These are phyloP conservation scores for Pseudofabraea citricarpa DNA, from an alignment of 2,329 filamentous ascomycete species.

Conservation along the genomic window DNA sequence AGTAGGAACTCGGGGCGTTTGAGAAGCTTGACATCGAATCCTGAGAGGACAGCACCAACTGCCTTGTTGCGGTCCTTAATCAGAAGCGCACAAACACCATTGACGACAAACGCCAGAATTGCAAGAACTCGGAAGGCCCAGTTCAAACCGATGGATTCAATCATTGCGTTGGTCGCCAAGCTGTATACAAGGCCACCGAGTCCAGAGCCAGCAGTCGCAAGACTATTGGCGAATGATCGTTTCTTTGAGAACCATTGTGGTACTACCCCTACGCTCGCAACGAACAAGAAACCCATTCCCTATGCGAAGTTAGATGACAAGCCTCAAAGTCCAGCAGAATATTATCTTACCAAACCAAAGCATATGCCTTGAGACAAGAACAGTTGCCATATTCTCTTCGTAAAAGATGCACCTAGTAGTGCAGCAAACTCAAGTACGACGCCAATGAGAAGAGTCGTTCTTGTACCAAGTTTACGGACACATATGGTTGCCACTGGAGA, in stretches of 20 bases:
- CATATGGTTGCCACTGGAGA: constrained; percentile 48
- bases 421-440: constrained; percentile 58
- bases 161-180: constrained; percentile 49
- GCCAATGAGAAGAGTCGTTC: constrained; percentile 58
- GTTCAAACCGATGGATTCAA: constrained; percentile 43
- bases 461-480: constrained; percentile 58
- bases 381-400: constrained; percentile 66
- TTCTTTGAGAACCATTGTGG: constrained; percentile 57
- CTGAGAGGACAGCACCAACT: constrained; percentile 60
- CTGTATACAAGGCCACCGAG: constrained; percentile 62
- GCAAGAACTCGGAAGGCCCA: constrained; percentile 51
- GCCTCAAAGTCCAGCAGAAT: not conserved
- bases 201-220: constrained; percentile 62
- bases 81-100: constrained; percentile 57
- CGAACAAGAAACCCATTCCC: constrained; percentile 72
- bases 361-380: constrained; percentile 70
- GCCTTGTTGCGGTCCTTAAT: constrained; percentile 68
- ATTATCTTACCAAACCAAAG: constrained; percentile 55
- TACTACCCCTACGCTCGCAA: constrained; percentile 56
- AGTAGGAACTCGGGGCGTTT: constrained; percentile 57
- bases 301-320: not conserved
- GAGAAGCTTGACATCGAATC: constrained; percentile 63
- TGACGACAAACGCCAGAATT: constrained; percentile 59
- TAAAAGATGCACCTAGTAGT: constrained; percentile 67
- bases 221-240: constrained; percentile 55